Evolutionary conservation across 495 filamentous ascomycete species (phyloP).

Genomic region (Apiosordaria backusii): DNA sequence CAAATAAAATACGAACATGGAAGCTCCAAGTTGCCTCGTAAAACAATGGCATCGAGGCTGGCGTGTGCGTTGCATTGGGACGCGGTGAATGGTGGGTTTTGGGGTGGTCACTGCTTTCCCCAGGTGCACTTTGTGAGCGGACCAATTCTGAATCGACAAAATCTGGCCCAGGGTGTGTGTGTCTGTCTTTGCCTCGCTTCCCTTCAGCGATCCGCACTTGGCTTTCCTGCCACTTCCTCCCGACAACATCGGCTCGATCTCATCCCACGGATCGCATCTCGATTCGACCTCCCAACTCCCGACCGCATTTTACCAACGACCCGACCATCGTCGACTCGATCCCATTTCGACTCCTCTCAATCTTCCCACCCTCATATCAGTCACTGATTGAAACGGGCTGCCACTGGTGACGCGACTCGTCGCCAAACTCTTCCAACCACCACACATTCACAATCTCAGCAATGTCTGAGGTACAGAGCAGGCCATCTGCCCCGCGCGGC

Average conservation of each 20-base stretch:
- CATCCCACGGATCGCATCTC: constrained; percentile 33
- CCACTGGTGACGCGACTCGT: constrained; percentile 44
- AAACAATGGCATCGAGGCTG: constrained; percentile 1
- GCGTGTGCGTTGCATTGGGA: constrained; percentile 7
- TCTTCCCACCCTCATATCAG: constrained; percentile 32
- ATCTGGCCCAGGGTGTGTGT: constrained; percentile 21
- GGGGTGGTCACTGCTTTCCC: constrained; percentile 24
- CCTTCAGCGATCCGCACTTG: constrained; percentile 19
- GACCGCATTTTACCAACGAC: constrained; percentile 20
- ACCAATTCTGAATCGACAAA: constrained; percentile 36
- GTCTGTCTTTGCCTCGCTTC: constrained; percentile 25
- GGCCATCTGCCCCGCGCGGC: constrained; percentile 58
- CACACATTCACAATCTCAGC: constrained; percentile 38
- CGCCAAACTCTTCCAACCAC: constrained; percentile 28
- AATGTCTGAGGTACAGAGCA: constrained; percentile 92
- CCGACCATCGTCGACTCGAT: constrained; percentile 22
- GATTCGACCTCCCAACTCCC: constrained; percentile 33
- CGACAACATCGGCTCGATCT: constrained; percentile 28
- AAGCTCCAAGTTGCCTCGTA: too few relatives aligned
- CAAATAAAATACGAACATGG: background rate
- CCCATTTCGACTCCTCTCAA: constrained; percentile 34
- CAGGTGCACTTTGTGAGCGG: constrained; percentile 19
- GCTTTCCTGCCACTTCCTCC: constrained; percentile 23
- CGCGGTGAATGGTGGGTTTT: constrained; percentile 1
- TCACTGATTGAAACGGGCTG: constrained; percentile 24